Evolutionary conservation across 2,329 filamentous ascomycete species (phyloP), one percentile per base, ranked within the genome.

Genomic region (Curvularia sp.): DNA sequence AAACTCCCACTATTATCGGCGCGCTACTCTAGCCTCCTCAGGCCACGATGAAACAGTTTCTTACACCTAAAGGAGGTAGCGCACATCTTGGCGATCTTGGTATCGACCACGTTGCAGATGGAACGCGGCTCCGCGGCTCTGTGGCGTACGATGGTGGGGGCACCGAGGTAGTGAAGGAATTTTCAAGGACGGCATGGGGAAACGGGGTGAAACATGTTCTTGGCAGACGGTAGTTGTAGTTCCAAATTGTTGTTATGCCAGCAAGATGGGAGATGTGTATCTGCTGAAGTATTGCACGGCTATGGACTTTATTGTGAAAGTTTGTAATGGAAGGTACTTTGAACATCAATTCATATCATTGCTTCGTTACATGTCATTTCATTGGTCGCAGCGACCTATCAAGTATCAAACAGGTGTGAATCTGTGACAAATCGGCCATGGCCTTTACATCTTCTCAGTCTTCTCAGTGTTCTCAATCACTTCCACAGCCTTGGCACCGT

Each of bases 401-500:
- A 28, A 23, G 15, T 41, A 39, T 21, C 19, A 55, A 21, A 9
- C 13, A 21, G 0, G 23, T 18, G 42, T 48, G 38, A 47, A 41
- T 27, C n/a, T 18, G 25, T 32, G 5, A 53, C 12, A 28, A 8
- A 43, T 4, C 15, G 18, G 42, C 13, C 2, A 15, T 18, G 25
- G 23, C 3, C 8, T 32, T 56, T 43, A 61, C 32, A 30, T 30
- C 46, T 61, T 61, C 49, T 61, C 59, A 32, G 45, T 51, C 23
- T 25, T 41, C 21, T 54, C 58, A 15, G 34, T 39, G 50, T 45
- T n/a, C 2, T 66, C 70, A 6, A 61, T 36, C 12, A 69, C 48
- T 49, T 74, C 72, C 3, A 69, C 55, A 7, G 59, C 61, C 36
- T 49, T 59, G 0, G 57, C 54, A n/a, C 55, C 67, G n/a, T 60